These are phyloP conservation scores for Cochlearia excelsa DNA, from an alignment of 345 rosid species.

Conservation along the genomic window DNA sequence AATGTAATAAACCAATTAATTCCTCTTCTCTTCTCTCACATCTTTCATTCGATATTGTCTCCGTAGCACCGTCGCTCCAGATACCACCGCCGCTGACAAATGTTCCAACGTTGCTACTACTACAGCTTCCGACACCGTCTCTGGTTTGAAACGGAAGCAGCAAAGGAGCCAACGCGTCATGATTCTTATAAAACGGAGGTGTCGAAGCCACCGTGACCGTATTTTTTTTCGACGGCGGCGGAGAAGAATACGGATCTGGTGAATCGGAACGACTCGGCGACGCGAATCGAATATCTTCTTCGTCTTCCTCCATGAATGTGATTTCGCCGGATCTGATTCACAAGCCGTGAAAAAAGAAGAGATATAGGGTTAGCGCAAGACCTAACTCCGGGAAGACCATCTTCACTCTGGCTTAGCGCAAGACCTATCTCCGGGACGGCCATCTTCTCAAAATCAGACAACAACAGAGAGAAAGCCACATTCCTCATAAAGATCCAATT, in stretches of 20 bases:
- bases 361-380: constrained; percentile 33
- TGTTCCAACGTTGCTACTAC: constrained; percentile 37
- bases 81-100: constrained; percentile 60
- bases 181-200: constrained; percentile 28
- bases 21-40: no score
- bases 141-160: constrained; percentile 40
- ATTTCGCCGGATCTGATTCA: constrained; percentile 28
- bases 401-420: no score
- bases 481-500: no score
- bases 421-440: no score
- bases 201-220: constrained; percentile 46
- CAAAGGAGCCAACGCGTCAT: constrained; percentile 38
- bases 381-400: no score
- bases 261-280: constrained; percentile 39
- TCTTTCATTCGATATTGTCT: no score
- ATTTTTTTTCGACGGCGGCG: constrained; percentile 45
- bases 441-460: no score
- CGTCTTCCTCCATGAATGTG: constrained; percentile 53
- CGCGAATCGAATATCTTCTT: constrained; percentile 53
- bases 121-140: no score
- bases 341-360: no score
- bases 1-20: no score
- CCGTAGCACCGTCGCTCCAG: constrained; percentile 94
- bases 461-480: no score
- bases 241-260: constrained; percentile 31